Evolutionary conservation across 177 flowering plant genomes (phyloP).

Genomic region (Telopea speciosissima): DNA sequence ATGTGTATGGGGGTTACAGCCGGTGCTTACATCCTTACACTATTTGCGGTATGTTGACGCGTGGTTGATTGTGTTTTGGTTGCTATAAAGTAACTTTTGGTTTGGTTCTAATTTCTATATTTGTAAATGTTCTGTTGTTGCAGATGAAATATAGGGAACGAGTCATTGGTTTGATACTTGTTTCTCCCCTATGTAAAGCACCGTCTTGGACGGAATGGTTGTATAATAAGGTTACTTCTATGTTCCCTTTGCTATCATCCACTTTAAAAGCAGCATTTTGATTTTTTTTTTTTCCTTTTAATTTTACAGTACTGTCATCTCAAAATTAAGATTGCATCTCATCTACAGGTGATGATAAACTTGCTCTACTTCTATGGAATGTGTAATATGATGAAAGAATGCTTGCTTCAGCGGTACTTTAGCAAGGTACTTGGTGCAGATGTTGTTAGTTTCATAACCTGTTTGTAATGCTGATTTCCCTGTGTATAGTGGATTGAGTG

Average conservation of each 20-base stretch:
- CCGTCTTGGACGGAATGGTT: slow-evolving; percentile 78
- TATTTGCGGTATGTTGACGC: slow-evolving; percentile 67
- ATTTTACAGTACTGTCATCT: not conserved
- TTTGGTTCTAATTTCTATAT: slow-evolving; percentile 1
- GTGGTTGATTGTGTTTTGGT: not conserved
- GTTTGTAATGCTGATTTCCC: not conserved
- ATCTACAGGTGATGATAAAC: slow-evolving; percentile 61
- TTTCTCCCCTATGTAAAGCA: slow-evolving; percentile 63
- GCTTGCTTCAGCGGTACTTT: slow-evolving; percentile 72
- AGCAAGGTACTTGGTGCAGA: slow-evolving; percentile 54
- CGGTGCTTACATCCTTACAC: slow-evolving; percentile 86
- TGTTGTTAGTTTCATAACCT: not conserved
- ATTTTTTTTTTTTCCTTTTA: not conserved
- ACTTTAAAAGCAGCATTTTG: not conserved
- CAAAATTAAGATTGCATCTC: not conserved
- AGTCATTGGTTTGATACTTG: slow-evolving; percentile 66
- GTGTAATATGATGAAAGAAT: slow-evolving; percentile 74
- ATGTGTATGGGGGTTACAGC: slow-evolving; percentile 98
- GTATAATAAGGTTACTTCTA: slow-evolving; percentile 45
- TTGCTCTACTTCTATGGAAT: slow-evolving; percentile 85
- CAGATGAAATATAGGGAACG: slow-evolving; percentile 69
- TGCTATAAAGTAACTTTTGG: not conserved
- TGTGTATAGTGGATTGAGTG: not conserved
- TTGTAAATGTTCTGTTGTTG: slow-evolving; percentile 4
- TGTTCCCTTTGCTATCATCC: not conserved